Conservation (phyloP, 2,329 filamentous ascomycete genomes). For the Penicillium sclerotiorum region DNA sequence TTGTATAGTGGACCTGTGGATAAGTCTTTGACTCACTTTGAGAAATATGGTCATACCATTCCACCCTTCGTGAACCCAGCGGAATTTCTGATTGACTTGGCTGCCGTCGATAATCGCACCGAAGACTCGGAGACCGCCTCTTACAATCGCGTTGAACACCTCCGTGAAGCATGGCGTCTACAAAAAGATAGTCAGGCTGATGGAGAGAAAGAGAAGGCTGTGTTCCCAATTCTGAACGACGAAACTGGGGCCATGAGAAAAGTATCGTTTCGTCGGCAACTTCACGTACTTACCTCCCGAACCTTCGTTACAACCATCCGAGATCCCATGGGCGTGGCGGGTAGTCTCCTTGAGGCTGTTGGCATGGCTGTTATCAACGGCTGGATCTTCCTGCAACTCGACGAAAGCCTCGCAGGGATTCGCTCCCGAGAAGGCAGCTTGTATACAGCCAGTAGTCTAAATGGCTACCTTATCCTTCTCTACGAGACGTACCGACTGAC, state of each 20-base stretch:
- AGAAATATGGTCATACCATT: conserved; percentile 60
- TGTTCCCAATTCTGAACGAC: not conserved
- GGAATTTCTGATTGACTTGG: conserved; percentile 73
- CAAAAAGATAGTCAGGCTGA: conserved; percentile 3
- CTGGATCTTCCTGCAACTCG: conserved; percentile 70
- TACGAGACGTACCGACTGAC: conserved; percentile 77
- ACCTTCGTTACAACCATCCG: conserved; percentile 72
- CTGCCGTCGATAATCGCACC: conserved; percentile 72
- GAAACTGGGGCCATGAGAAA: conserved; percentile 38
- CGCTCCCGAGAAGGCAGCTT: conserved; percentile 72
- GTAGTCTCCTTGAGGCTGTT: conserved; percentile 69
- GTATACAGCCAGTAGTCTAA: conserved; percentile 71
- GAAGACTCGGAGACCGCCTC: conserved; percentile 66
- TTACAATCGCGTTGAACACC: conserved; percentile 59
- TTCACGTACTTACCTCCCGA: conserved; percentile 66
- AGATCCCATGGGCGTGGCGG: conserved; percentile 75
- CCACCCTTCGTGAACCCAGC: conserved; percentile 77
- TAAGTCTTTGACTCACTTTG: conserved; percentile 67
- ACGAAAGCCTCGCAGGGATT: conserved; percentile 69
- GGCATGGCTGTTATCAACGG: conserved; percentile 72
- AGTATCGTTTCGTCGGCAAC: conserved; percentile 64
- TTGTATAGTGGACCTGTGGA: conserved; percentile 66
- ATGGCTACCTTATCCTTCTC: conserved; percentile 74
- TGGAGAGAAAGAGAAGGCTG: conserved; percentile 1
- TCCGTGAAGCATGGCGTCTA: conserved; percentile 63